Conservation (phyloP, 2,329 filamentous ascomycete species). For the Trichoderma breve region DNA sequence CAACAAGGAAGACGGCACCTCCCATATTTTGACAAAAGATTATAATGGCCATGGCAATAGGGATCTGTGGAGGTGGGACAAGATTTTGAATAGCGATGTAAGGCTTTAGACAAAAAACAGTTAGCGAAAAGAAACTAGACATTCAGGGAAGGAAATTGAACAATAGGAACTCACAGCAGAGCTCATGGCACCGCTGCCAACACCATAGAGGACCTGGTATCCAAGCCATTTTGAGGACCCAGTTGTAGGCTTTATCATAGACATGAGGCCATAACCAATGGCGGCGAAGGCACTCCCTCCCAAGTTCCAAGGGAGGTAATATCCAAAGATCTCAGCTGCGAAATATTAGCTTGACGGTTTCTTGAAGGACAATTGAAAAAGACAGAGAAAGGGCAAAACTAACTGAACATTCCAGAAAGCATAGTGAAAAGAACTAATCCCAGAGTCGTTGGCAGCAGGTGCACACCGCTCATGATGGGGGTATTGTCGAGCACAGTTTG, state of each 20-base stretch:
- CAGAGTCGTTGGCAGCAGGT: slow-evolving; percentile 30
- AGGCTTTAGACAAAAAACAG: neutral
- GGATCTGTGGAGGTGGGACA: slow-evolving; percentile 41
- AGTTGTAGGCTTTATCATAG: slow-evolving; percentile 32
- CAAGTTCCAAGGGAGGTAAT: slow-evolving; percentile 33
- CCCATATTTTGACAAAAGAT: slow-evolving; percentile 46
- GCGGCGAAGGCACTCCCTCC: slow-evolving; percentile 21
- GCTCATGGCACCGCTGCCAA: slow-evolving; percentile 45
- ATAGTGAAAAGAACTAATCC: slow-evolving; percentile 30
- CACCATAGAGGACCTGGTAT: slow-evolving; percentile 40
- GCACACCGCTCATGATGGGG: slow-evolving; percentile 31
- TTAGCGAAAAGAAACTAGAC: neutral
- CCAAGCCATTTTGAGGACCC: slow-evolving; percentile 29
- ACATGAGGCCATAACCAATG: slow-evolving; percentile 43
- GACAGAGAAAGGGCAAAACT: slow-evolving; percentile 19
- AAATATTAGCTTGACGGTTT: neutral
- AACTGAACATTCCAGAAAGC: slow-evolving; percentile 29
- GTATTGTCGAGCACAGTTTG: slow-evolving; percentile 42
- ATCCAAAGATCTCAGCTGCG: slow-evolving; percentile 45
- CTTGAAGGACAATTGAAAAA: neutral
- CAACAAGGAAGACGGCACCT: slow-evolving; percentile 47
- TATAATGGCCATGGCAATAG: slow-evolving; percentile 45
- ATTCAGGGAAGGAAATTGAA: neutral
- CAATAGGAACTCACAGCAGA: slow-evolving; percentile 29
- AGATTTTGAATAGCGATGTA: slow-evolving; percentile 38